Conservation (phyloP, 2,329 filamentous ascomycete species). For the Bipolaris bicolor region DNA sequence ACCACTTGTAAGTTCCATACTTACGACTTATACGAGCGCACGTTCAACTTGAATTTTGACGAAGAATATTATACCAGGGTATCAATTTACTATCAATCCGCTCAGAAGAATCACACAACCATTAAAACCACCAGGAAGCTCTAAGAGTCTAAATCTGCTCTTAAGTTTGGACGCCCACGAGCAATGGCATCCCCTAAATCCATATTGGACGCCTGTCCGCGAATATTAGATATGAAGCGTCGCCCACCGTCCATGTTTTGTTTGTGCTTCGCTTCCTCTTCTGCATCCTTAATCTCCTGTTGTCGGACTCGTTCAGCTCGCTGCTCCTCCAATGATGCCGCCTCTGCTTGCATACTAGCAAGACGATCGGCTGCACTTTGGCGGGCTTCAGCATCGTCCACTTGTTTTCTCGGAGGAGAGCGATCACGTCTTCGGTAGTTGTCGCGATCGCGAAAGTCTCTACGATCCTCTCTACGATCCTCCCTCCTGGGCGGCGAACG, state of each 20-base stretch:
- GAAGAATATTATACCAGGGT: conserved; percentile 4
- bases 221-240: conserved; percentile 33
- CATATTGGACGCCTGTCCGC: conserved; percentile 32
- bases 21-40: neutral
- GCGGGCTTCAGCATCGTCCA: conserved; percentile 19
- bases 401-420: conserved; percentile 18
- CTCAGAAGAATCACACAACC: neutral
- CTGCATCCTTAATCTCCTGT: conserved; percentile 41
- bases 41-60: neutral
- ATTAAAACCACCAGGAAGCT: neutral
- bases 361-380: conserved; percentile 38
- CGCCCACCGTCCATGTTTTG: conserved; percentile 32
- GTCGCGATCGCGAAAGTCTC: conserved; percentile 23
- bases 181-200: conserved; percentile 39
- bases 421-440: conserved; percentile 31
- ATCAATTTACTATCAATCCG: conserved; percentile 14
- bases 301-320: conserved; percentile 42
- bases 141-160: conserved; percentile 25
- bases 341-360: conserved; percentile 45
- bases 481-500: conserved; percentile 31
- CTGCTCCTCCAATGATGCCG: conserved; percentile 40
- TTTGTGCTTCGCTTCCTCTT: conserved; percentile 38
- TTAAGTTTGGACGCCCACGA: conserved; percentile 31
- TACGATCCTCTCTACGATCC: conserved; percentile 19
- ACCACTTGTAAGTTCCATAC: neutral